A percentile compares a stretch with the other conserved stretches of the same genome.
phyloP scores from a whole-genome alignment of 1,284 basidiomycete species.

The Leucoagaricus sp. region DNA sequence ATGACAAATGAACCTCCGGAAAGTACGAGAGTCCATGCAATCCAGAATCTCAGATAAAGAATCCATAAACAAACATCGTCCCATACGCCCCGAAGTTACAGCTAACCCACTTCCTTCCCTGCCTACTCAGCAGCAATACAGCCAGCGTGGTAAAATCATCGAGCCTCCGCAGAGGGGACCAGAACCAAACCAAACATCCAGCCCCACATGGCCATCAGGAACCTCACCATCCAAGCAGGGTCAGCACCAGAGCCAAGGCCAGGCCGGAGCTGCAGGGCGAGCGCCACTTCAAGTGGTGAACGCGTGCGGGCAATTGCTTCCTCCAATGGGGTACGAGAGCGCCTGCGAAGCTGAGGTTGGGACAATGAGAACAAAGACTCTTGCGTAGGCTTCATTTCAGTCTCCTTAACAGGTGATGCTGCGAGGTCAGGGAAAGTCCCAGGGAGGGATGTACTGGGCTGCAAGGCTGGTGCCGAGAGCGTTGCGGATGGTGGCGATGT shows the following conservation, averaged over 20 bases:
- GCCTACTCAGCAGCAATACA: not conserved
- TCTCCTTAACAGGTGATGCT: not conserved
- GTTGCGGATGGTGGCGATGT: not conserved
- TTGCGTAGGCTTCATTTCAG: not conserved
- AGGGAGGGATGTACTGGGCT: constrained; percentile 3
- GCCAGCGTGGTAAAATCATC: too few species aligned
- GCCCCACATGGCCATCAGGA: constrained; percentile 76
- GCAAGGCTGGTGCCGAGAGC: not conserved
- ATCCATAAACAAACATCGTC: too few species aligned
- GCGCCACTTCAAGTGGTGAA: constrained; percentile 62
- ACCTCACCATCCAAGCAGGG: constrained; percentile 75
- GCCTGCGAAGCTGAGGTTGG: not conserved
- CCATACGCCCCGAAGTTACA: too few species aligned
- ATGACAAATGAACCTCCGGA: too few species aligned
- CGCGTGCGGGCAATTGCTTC: constrained; percentile 11
- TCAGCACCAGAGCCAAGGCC: constrained; percentile 68
- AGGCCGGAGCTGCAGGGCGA: constrained; percentile 75
- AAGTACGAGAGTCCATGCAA: too few species aligned
- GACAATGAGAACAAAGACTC: not conserved
- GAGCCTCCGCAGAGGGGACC: constrained; percentile 26
- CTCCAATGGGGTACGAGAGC: constrained; percentile 3
- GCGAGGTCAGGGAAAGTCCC: not conserved
- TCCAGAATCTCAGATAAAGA: too few species aligned
- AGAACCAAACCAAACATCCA: constrained; percentile 58
- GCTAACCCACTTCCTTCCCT: not conserved